Evolutionary conservation across 23 red algal species (phyloP).

Genomic region (Gracilariopsis chorda): DNA sequence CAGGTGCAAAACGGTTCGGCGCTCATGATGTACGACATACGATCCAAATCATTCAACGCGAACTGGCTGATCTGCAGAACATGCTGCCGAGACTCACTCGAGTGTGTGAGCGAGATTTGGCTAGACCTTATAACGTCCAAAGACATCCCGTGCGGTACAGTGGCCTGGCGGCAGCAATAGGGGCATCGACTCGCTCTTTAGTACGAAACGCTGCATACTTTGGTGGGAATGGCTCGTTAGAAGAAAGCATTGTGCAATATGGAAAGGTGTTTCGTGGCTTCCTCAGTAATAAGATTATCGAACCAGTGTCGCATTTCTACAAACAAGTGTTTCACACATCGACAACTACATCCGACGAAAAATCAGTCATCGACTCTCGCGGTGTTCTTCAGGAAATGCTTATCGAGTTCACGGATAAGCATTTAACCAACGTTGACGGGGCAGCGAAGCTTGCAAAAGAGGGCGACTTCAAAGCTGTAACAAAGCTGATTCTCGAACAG

Average conservation of each 20-base stretch:
- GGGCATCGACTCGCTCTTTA: background rate
- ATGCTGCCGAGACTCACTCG: background rate
- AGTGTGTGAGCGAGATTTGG: constrained; percentile 21
- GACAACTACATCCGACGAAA: background rate
- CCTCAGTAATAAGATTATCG: constrained; percentile 23
- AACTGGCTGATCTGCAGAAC: background rate
- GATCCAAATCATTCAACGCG: constrained; percentile 44
- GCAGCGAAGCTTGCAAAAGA: constrained; percentile 11
- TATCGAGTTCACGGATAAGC: constrained; percentile 45
- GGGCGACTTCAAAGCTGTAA: constrained; percentile 46
- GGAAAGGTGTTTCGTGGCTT: background rate
- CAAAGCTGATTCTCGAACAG: constrained; percentile 33
- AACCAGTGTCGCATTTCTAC: constrained; percentile 39
- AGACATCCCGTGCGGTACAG: constrained; percentile 20
- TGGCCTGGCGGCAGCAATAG: constrained; percentile 4
- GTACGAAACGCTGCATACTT: background rate
- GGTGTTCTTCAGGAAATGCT: constrained; percentile 39
- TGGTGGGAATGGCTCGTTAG: constrained; percentile 28
- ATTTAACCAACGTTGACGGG: constrained; percentile 2
- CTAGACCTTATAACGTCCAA: constrained; percentile 14
- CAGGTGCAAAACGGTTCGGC: background rate
- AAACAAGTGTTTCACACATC: constrained; percentile 24
- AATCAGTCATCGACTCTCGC: constrained; percentile 28
- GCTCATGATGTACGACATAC: constrained; percentile 28
- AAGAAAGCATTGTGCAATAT: background rate